These are phyloP conservation scores for Trichosporon sp. DNA, from an alignment of 1,284 basidiomycete genomes.

Conservation along the genomic window DNA sequence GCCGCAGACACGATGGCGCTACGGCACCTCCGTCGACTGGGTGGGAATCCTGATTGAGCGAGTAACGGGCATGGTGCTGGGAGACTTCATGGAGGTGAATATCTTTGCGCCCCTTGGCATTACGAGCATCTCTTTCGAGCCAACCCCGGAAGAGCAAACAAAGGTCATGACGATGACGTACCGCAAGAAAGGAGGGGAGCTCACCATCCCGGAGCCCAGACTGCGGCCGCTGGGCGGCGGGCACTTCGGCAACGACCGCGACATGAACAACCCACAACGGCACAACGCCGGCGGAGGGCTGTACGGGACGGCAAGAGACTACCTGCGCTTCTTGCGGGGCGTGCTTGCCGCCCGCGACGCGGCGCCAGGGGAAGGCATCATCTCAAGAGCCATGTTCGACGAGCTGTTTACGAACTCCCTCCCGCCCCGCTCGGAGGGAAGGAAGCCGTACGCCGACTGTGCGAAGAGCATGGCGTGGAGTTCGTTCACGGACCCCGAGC, in stretches of 20 bases:
- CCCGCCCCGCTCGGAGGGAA: conserved; percentile 24
- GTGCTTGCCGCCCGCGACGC: conserved; percentile 27
- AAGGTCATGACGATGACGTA: conserved; percentile 25
- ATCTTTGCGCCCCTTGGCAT: conserved; percentile 48
- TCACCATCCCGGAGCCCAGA: background rate
- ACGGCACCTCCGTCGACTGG: conserved; percentile 29
- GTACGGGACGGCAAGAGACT: conserved; percentile 30
- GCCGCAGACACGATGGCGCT: conserved; percentile 32
- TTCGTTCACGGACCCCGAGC: conserved; percentile 28
- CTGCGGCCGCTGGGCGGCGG: conserved; percentile 21
- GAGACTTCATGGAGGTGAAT: conserved; percentile 38
- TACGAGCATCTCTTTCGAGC: conserved; percentile 41
- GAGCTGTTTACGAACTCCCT: conserved; percentile 39
- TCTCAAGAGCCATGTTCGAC: conserved; percentile 33
- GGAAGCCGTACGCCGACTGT: conserved; percentile 26
- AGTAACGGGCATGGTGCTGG: conserved; percentile 22
- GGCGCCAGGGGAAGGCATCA: conserved; percentile 26
- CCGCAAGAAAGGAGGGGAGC: background rate
- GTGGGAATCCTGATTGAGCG: conserved; percentile 34
- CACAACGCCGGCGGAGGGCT: conserved; percentile 34
- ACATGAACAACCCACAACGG: background rate
- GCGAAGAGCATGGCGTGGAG: conserved; percentile 23
- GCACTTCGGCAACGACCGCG: conserved; percentile 3
- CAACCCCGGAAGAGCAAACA: conserved; percentile 33
- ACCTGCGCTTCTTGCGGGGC: conserved; percentile 31